Conservation (phyloP, 495 filamentous ascomycete species). For the Acidiella bohemica region DNA sequence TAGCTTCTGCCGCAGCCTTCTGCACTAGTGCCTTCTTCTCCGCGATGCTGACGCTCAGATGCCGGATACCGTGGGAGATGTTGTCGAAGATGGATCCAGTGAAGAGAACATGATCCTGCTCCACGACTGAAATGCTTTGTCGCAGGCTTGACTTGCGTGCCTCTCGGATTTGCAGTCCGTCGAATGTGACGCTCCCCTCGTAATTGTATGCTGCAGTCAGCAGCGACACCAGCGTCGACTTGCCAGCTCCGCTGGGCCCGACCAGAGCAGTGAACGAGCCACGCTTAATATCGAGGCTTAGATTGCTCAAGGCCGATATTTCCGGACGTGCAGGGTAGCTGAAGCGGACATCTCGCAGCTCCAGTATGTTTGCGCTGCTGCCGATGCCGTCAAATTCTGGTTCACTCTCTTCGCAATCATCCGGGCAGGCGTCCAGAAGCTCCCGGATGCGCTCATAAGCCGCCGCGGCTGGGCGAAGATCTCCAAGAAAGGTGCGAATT, state of each 20-base stretch:
- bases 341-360: conserved; percentile 22
- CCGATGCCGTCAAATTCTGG: too few relatives aligned
- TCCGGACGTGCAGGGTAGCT: conserved; percentile 21
- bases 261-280: conserved; percentile 22
- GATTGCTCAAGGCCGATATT: conserved; percentile 11
- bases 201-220: conserved; percentile 80
- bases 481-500: conserved; percentile 35
- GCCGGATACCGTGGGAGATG: conserved; percentile 59
- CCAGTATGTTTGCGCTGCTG: too few relatives aligned
- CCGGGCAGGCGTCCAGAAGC: conserved; percentile 37
- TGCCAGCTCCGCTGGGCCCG: conserved; percentile 74
- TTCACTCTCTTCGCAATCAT: too few relatives aligned
- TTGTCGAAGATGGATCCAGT: conserved; percentile 91
- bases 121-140: conserved; percentile 81
- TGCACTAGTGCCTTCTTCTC: conserved; percentile 60
- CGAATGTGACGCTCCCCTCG: conserved; percentile 61
- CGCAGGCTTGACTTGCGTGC: conserved; percentile 86
- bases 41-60: conserved; percentile 26
- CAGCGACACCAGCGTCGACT: conserved; percentile 82
- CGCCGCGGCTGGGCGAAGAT: conserved; percentile 35
- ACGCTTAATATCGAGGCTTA: conserved; percentile 11
- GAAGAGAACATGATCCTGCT: conserved; percentile 91
- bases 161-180: conserved; percentile 62
- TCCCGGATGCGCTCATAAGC: conserved; percentile 34
- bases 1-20: conserved; percentile 74